Percentiles rank a stretch among this genome's conserved stretches.
Evolutionary conservation across 2,329 filamentous ascomycete genomes (phyloP).

Genomic region (Ceratocystis eucalypticola): DNA sequence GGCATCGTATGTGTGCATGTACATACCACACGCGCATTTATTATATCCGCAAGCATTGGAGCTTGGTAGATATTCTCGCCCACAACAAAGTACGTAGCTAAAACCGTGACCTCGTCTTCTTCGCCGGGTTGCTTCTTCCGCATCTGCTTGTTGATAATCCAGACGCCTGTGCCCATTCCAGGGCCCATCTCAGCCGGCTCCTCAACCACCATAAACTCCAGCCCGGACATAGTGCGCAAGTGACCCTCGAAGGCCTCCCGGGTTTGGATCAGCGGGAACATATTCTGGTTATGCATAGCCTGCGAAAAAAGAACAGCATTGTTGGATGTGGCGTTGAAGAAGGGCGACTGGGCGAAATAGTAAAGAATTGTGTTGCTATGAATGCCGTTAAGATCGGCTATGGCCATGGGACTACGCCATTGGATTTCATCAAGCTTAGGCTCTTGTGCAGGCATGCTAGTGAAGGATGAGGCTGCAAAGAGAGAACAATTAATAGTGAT

Average conservation of each 20-base stretch:
- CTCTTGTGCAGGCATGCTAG: conserved; percentile 34
- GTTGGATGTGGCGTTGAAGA: conserved; percentile 55
- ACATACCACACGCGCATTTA: conserved; percentile 45
- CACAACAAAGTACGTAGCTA: conserved; percentile 49
- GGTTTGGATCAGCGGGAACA: conserved; percentile 44
- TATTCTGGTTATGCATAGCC: conserved; percentile 45
- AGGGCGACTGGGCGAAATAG: conserved; percentile 55
- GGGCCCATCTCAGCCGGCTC: conserved; percentile 50
- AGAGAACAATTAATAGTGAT: neutral
- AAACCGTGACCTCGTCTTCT: conserved; percentile 46
- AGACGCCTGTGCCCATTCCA: conserved; percentile 53
- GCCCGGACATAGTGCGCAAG: conserved; percentile 49
- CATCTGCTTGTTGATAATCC: conserved; percentile 57
- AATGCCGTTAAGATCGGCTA: conserved; percentile 42
- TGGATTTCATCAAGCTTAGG: conserved; percentile 52
- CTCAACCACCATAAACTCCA: conserved; percentile 54
- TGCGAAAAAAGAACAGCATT: conserved; percentile 51
- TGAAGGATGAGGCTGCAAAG: neutral
- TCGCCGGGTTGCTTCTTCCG: conserved; percentile 41
- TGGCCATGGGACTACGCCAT: conserved; percentile 43
- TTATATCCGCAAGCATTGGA: conserved; percentile 44
- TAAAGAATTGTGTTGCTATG: conserved; percentile 53
- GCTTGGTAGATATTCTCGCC: conserved; percentile 56
- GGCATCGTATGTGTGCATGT: neutral
- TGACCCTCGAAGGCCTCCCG: conserved; percentile 51